These are phyloP conservation scores for Grosmannia serpens DNA, from an alignment of 2,329 filamentous ascomycete species.

Conservation along the genomic window DNA sequence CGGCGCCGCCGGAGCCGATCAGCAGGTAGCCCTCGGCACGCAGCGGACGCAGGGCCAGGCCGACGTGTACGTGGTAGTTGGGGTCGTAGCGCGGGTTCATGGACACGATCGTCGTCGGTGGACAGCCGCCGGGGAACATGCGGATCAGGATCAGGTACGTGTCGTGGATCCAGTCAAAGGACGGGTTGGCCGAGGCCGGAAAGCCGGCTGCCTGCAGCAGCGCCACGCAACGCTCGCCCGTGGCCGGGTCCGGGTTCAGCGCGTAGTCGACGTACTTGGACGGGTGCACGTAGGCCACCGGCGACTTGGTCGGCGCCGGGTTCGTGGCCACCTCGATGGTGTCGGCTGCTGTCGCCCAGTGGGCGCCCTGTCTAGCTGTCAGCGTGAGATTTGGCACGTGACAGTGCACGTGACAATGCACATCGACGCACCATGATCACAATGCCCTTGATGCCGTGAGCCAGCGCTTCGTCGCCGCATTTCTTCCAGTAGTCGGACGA, in stretches of 20 bases:
- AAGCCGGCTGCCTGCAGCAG: conserved; percentile 41
- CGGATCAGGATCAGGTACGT: conserved; percentile 56
- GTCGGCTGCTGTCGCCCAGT: conserved; percentile 49
- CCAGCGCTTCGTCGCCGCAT: conserved; percentile 50
- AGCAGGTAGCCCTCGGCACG: conserved; percentile 40
- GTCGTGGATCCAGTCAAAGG: conserved; percentile 63
- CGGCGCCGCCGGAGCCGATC: conserved; percentile 48
- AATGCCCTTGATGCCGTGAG: conserved; percentile 46
- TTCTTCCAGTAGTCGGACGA: conserved; percentile 56
- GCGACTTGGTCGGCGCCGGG: conserved; percentile 46
- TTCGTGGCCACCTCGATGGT: conserved; percentile 50
- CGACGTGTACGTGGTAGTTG: conserved; percentile 39
- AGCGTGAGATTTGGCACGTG: not conserved
- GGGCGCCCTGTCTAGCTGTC: conserved; percentile 39
- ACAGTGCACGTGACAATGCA: conserved; percentile 7
- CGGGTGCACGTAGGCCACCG: conserved; percentile 55
- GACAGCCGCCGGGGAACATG: conserved; percentile 56
- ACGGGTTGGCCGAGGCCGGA: conserved; percentile 36
- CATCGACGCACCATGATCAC: conserved; percentile 45
- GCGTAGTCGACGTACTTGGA: conserved; percentile 52
- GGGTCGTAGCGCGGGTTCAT: conserved; percentile 28
- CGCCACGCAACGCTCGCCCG: conserved; percentile 34
- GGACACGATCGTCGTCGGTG: conserved; percentile 47
- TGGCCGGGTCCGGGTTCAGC: conserved; percentile 46
- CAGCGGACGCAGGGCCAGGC: conserved; percentile 42